These are phyloP conservation scores for Cladobotryum mycophilum DNA, from an alignment of 2,329 filamentous ascomycete species.

Conservation along the genomic window DNA sequence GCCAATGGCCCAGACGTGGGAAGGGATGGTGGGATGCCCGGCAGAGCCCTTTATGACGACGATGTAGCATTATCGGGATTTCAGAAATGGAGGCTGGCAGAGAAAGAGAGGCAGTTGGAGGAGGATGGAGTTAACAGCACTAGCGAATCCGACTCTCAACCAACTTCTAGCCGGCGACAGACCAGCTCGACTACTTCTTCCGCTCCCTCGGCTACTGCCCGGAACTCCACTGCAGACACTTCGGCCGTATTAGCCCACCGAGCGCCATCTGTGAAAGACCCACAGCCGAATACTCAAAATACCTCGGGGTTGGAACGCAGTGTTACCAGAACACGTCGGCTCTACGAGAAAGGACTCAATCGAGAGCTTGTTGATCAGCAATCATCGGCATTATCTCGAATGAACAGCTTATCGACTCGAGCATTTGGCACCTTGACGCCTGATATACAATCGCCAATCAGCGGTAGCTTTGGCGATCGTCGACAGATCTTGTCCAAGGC, in stretches of 20 bases:
- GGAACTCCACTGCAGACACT: conserved; percentile 81
- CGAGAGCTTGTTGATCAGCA: conserved; percentile 79
- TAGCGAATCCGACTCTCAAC: conserved; percentile 42
- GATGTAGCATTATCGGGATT: conserved; percentile 81
- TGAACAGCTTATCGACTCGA: conserved; percentile 70
- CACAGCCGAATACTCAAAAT: conserved; percentile 34
- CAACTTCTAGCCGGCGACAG: conserved; percentile 67
- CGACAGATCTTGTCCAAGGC: conserved; percentile 44
- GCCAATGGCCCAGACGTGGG: conserved; percentile 36
- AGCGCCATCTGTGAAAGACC: conserved; percentile 46
- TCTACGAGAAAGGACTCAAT: conserved; percentile 78
- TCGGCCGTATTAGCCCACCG: conserved; percentile 71
- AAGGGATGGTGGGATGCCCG: conserved; percentile 50
- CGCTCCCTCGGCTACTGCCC: conserved; percentile 52
- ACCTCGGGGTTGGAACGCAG: conserved; percentile 51
- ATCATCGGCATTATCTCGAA: conserved; percentile 64
- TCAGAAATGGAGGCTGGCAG: conserved; percentile 62
- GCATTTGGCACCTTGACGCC: conserved; percentile 44
- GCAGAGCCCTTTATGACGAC: conserved; percentile 74
- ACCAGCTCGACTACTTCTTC: conserved; percentile 82
- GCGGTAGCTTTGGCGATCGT: conserved; percentile 38
- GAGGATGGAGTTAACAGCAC: conserved; percentile 33
- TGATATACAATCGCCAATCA: conserved; percentile 43
- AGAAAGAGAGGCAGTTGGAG: conserved; percentile 47
- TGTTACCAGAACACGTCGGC: conserved; percentile 62